Conservation (phyloP, 352 stramenopile species). For the Phytophthora pseudosyringae region DNA sequence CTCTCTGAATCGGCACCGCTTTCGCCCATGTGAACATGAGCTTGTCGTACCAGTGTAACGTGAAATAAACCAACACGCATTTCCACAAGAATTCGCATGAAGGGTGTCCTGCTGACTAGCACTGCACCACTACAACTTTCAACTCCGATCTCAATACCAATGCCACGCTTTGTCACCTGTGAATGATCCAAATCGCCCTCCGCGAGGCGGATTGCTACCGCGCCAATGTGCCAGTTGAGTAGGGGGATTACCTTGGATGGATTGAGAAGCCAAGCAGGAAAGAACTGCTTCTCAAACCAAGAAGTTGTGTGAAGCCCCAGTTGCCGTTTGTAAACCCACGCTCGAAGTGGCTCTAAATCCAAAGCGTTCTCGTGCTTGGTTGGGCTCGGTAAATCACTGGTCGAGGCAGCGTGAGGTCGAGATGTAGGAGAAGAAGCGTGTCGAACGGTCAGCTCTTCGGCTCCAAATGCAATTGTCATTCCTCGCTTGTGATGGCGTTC, state of each 20-base stretch:
- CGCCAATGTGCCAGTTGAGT: conserved; percentile 67
- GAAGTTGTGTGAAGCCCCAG: conserved; percentile 18
- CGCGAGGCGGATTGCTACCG: conserved; percentile 48
- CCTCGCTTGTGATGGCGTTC: conserved; percentile 47
- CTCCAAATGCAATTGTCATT: conserved; percentile 26
- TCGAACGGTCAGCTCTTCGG: conserved; percentile 9
- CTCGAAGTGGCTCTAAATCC: conserved; percentile 28
- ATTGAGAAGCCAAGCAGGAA: conserved; percentile 31
- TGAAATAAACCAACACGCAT: conserved; percentile 59
- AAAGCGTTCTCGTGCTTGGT: conserved; percentile 24
- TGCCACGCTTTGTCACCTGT: conserved; percentile 19
- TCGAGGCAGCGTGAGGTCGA: conserved; percentile 27
- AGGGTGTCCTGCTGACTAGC: conserved; percentile 41
- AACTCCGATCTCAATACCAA: conserved; percentile 51
- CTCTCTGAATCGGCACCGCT: conserved; percentile 3
- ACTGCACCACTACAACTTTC: conserved; percentile 56
- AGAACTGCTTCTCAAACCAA: conserved; percentile 39
- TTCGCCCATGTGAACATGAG: conserved; percentile 5
- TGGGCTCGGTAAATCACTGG: conserved; percentile 24
- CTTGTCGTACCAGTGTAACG: conserved; percentile 43
- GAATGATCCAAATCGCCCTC: conserved; percentile 29
- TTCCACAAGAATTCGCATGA: conserved; percentile 58
- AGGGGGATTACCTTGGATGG: conserved; percentile 39
- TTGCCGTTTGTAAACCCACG: conserved; percentile 32
- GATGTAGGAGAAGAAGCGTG: conserved; percentile 27